Base-by-base conservation (phyloP, 2,329 filamentous ascomycete species). In the Pseudonectria foliicola region DNA sequence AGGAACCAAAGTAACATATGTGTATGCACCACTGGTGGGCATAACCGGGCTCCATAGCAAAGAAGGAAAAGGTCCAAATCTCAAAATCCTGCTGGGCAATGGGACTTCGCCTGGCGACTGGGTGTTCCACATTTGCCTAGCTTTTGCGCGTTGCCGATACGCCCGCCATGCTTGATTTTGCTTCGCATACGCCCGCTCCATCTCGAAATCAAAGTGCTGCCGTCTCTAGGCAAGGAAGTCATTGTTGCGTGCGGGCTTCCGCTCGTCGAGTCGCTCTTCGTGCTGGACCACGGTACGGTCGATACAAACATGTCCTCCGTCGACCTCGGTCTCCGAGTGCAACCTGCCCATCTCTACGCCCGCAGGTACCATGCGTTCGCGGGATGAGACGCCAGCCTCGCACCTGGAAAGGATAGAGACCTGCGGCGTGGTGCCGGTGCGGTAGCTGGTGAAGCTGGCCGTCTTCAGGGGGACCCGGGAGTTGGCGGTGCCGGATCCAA, bases 321-420 rank as follows among this genome's bases (percentile, higher is more conserved):
- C 24, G 10, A 40, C 10, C 8, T 29, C 45, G 18, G 37, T 33
- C 4, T 49, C 45, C 13, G 54, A 46, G 31, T 53, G 49, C 3
- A 57, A 53, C 14, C 50, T 49, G 2, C 48, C 47, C 11, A 65
- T 44, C 44, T 64, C 63, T 1, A 61, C 25, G 12, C 58, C 58
- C 3, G 49, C 40, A 4, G 46, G 44, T 28, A 60, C 51, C 24
- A 47, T 38, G 15, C 35, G 37, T 10, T 51, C 45, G n/a, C 41
- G 36, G 2, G 38, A 37, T 2, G 39, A 28, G 6, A 30, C 35
- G n/a, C 35, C 37, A 3, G 43, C 44, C n/a, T 56, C 52, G 27
- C 50, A 53, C 13, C 43, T 48, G 7, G 55, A 54, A 4, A 47
- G 44, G 14, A 55, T 32, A 5, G 49, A 49, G n/a, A 40, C 36